Evolutionary conservation across 176 grass and related monocot species (phyloP), one percentile per base, ranked within the genome.

Genomic region (Pharus latifolius): DNA sequence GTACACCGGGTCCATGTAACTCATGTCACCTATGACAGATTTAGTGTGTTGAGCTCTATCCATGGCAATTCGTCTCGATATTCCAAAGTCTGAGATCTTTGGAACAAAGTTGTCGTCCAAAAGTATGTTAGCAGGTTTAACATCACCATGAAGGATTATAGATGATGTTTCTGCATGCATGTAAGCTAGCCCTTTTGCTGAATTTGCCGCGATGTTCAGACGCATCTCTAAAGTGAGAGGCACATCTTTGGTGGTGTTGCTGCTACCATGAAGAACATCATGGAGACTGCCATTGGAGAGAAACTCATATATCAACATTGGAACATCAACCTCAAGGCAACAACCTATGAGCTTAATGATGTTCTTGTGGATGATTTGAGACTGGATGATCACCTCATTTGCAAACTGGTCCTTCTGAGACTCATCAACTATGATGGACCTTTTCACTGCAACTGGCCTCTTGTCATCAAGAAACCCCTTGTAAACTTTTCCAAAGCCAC

Each of bases 351-450:
- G 43, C 60, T 44, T 62, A 17, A 76, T 38, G 41, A 63, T 76
- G 13, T 76, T 76, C 42, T n/a, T 76, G 13, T 76, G 72, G 55
- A 61, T 76, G 7, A 76, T 76, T 34, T 63, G 40, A n/a, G 57
- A 76, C 43, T 61, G 55, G 6, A 76, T 55, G 56, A 64, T 33
- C 26, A 76, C 51, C 56, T 76, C 73, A 34, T 49, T 76, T 24
- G 40, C 73, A 50, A 76, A 76, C 49, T 76, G 54, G 42, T 12
- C 55, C 47, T 42, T 64, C 35, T 64, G 13, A 14, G 0, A 47
- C 48, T 76, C 55, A 34, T 76, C 72, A 23, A 76, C 41, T 33
- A 61, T 55, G 37, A 47, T 76, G 3, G 72, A 24, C 20, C 32
- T 76, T 58, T 76, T 76, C 23, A 64, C 47, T 0, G 72, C 56